These are phyloP conservation scores for Mycena citricolor DNA, from an alignment of 1,284 basidiomycete species.

Conservation along the genomic window DNA sequence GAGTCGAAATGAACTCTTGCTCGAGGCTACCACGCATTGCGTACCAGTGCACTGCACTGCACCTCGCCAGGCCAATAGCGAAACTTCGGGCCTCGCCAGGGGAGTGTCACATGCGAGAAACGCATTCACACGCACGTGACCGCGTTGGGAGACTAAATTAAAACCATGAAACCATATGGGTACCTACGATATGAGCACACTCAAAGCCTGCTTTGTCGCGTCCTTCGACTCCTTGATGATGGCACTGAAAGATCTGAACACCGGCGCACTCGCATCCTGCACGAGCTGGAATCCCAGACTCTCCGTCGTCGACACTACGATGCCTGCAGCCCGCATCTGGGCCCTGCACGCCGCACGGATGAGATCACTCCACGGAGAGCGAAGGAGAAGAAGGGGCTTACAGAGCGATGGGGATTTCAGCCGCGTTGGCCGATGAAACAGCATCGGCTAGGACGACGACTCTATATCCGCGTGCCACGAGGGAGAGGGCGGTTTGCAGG, in stretches of 20 bases:
- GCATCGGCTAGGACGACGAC: constrained; percentile 80
- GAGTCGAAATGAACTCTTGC: constrained; percentile 16
- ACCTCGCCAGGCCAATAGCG: too few species aligned
- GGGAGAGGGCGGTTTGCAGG: constrained; percentile 75
- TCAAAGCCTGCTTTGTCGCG: constrained; percentile 50
- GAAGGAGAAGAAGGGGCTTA: constrained; percentile 40
- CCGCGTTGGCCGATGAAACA: constrained; percentile 77
- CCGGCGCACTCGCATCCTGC: constrained; percentile 62
- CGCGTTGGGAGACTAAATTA: too few species aligned
- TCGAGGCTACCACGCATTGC: constrained; percentile 8
- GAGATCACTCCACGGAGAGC: constrained; percentile 27
- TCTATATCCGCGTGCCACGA: constrained; percentile 46
- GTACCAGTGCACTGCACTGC: too few species aligned
- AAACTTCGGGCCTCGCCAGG: too few species aligned
- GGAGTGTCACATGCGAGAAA: too few species aligned
- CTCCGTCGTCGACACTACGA: constrained; percentile 79
- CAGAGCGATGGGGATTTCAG: constrained; percentile 65
- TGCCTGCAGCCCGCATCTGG: constrained; percentile 71
- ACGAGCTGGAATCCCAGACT: constrained; percentile 79
- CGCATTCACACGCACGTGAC: too few species aligned
- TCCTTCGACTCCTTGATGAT: constrained; percentile 80
- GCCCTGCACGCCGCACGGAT: constrained; percentile 7
- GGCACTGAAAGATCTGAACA: constrained; percentile 74
- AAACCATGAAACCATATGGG: too few species aligned
- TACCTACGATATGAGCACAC: too few species aligned